Evolutionary conservation across 192 early-diverging fungal species (phyloP), one percentile per base, ranked within the genome.

Genomic region (Umbelopsis ramanniana): DNA sequence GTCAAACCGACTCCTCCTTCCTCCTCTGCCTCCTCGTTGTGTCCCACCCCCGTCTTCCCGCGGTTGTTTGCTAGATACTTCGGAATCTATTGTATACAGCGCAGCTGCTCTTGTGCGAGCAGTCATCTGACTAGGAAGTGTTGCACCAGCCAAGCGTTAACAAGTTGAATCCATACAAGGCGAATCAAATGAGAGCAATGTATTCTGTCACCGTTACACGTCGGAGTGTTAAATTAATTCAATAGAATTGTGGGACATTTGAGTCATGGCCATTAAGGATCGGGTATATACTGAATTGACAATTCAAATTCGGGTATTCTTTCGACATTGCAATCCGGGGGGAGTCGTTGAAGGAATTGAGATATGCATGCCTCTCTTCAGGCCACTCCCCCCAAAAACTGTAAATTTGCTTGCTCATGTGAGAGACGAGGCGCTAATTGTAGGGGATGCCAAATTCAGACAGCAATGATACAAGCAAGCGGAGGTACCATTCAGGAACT

Each of bases 331-430:
- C 40, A 43, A 43, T 43, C 40, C 40, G 40, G 40, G 40, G 8
- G 8, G 11, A 11, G 11, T 7, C 0, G 40, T 43, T 6, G 11
- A 12, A 43, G 11, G 40, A 6, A 43, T 12, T 7, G 40, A 43
- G 11, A 43, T 43, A 43, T 43, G 40, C 40, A 43, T 43, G 6
- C 6, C 14, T 19, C 48, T 1, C 48, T 6, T 21, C 48, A 8
- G 15, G 19, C 9, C n/a, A n/a, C n/a, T n/a, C n/a, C 48, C 57
- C 57, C 57, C 33, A 29, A 37, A 63, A 63, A 63, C 35, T 63
- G 57, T n/a, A 63, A 50, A 54, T 54, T 63, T 63, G 57, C 57
- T 29, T 63, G 57, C 57, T 63, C 57, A 63, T 63, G 57, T 63
- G 57, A 63, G 57, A 35, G 57, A 63, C 33, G 57, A 63, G 57